Evolutionary conservation across 805 yeast species (phyloP), one percentile per base, ranked within the genome.

Genomic region (Pichia manshurica): DNA sequence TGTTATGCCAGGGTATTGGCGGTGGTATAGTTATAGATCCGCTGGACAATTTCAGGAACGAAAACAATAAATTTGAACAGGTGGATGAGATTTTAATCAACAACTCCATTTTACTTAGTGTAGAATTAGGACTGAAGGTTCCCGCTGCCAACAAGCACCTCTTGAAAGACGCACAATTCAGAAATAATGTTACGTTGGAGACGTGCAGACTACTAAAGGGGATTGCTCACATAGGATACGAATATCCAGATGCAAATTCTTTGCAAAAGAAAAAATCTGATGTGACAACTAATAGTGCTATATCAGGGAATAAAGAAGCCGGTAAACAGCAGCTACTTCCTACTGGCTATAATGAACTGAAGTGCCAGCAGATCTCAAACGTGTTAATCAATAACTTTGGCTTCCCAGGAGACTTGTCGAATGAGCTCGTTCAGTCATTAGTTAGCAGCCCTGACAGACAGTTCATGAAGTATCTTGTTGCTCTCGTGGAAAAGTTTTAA

Each of bases 81-180:
- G 77, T 87, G 42, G 83, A 84, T 47, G 81, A 78, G 38, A 78
- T 79, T 58, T 73, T 90, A 49, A 78, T 87, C 64, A 79, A 81
- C 44, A 82, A 81, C 54, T 72, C 80, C 23, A 75, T 89, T 3
- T 75, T 82, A 43, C 67, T 87, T 46, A 73, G 82, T 32, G 85
- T 88, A 69, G 90, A 87, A 62, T 69, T 88, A 42, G 87, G 95
- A n/a, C 82, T 87, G 62, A 81, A 84, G 55, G 76, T 81, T 32
- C 75, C 75, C 29, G 75, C 73, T 33, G 43, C 46, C 10, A 50
- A 54, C 22, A 54, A 52, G 36, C 28, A 21, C 4, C 78, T 83
- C 58, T 68, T 81, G 42, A 78, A 79, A 53, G 96, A 89, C 63
- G 95, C 95, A 4, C 90, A 87, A 61, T 78, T 77, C 54, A 75